Evolutionary conservation across 2,329 filamentous ascomycete genomes (phyloP), one percentile per base, ranked within the genome.

Genomic region (Waltergamsia citrina): DNA sequence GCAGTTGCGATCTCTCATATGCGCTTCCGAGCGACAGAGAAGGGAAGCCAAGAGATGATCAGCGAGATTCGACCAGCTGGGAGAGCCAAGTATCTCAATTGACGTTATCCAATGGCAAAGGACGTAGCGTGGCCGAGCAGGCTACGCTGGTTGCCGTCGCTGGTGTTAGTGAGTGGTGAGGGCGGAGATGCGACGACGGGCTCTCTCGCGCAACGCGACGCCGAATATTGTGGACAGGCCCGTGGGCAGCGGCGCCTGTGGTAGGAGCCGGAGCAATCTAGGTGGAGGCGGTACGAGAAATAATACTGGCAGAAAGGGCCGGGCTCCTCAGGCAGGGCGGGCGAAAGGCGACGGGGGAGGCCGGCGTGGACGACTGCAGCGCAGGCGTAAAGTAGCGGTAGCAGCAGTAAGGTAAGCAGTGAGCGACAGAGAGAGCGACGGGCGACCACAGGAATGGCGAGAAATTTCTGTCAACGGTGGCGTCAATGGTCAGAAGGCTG

Each of bases 251-350:
- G n/a, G n/a, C n/a, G n/a, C n/a, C n/a, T n/a, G n/a, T n/a, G n/a
- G n/a, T n/a, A n/a, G n/a, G n/a, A n/a, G n/a, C n/a, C n/a, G 26
- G 26, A 28, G 29, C 29, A 15, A 32, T 21, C 15, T 21, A 21
- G 15, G 11, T 7, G 18, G 14, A 30, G 29, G 15, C 6, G 26
- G 11, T 5, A 15, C 7, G 26, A 17, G 19, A 16, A 23, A 12
- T 23, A 32, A 23, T 22, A 15, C n/a, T 7, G 12, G 25, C 15
- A n/a, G 6, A n/a, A 7, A n/a, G 12, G n/a, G n/a, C 8, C 8
- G 26, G 15, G 31, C 31, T 18, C 21, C 21, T 16, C 21, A 12
- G 31, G 21, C 8, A 25, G 21, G 30, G 12, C 21, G 28, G 6
- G 25, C 23, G 25, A 19, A 25, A 22, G 20, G 30, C 28, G 28